Conservation (phyloP, 2,329 filamentous ascomycete species). For the Pseudocercospora eumusae region DNA sequence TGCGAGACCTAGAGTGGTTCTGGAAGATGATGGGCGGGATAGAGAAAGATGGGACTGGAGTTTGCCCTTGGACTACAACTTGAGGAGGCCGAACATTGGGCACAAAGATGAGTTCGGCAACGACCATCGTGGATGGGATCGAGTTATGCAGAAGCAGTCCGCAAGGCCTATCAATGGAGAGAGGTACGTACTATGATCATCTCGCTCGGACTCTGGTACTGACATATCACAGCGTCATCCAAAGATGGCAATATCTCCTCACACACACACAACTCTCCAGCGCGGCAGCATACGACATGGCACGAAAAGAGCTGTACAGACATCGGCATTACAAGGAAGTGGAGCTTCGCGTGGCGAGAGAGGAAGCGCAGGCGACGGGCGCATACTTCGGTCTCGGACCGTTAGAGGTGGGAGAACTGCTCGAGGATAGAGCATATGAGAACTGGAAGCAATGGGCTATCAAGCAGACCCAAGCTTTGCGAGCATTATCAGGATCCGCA, state of each 20-base stretch:
- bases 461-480: constrained; percentile 52
- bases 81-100: constrained; percentile 27
- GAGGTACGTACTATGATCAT: constrained; percentile 30
- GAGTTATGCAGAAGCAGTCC: constrained; percentile 63
- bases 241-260: constrained; percentile 87
- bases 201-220: too few relatives aligned
- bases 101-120: constrained; percentile 21
- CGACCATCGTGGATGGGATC: constrained; percentile 51
- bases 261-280: constrained; percentile 45
- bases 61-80: constrained; percentile 33
- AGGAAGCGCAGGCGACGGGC: constrained; percentile 83
- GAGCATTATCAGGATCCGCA: constrained; percentile 51
- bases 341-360: constrained; percentile 75
- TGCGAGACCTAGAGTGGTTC: constrained; percentile 78
- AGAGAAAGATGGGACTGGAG: constrained; percentile 77
- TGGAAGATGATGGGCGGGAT: constrained; percentile 86
- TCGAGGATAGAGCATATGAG: constrained; percentile 80
- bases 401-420: constrained; percentile 73
- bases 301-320: constrained; percentile 86
- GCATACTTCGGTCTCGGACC: constrained; percentile 82
- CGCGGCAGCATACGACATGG: constrained; percentile 77
- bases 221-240: constrained; percentile 69
- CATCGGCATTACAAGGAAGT: constrained; percentile 81
- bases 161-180: constrained; percentile 73
- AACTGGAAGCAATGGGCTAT: constrained; percentile 81